Base-by-base conservation (phyloP, 1,284 basidiomycete species). In the Phaffia rhodozyma region DNA sequence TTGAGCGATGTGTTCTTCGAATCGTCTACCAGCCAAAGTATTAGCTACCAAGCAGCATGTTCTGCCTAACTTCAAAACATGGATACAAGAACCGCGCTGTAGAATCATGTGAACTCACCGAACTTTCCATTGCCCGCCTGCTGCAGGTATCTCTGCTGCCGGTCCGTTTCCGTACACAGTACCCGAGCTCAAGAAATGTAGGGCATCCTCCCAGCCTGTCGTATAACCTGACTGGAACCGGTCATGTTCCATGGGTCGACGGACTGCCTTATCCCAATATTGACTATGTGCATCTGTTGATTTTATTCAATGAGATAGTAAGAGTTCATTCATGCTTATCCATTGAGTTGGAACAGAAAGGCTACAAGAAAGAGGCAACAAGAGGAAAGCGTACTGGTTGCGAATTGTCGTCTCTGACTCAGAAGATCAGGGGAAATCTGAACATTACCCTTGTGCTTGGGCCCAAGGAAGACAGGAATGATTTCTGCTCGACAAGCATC, bases 61-160 rank as follows among this genome's bases (percentile, higher is more conserved):
- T 53, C 32, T 2, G 5, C 52, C 18, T 13, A 2, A 53, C 11
- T 9, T 27, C 25, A 20, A 32, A 20, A 20, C 2, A 53, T 2
- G 18, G 9, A 53, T 9, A 7, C 2, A 43, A 43, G 7, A 16
- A 43, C 13, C 38, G 38, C 5, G 38, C 13, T 11, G 38, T 43
- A 16, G 16, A 43, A 43, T 11, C 38, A 43, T 43, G 13, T 5
- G 16, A 16, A 43, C 38, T 43, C 16, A 43, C 38, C 60, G 55
- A 32, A 62, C 64, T 57, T 62, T 61, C 64, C 64, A 66, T 48
- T 62, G 64, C 16, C 60, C 60, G 2, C 64, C 64, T 11, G 57
- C 64, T 20, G 47, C 27, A 32, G 60, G 64, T 2, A 61, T 13
- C 60, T 62, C 57, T 0, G 60, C 58, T 2, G 56, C 59, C 5